Base-by-base conservation (phyloP, 2,329 filamentous ascomycete species). In the Fusarium kyushuense region DNA sequence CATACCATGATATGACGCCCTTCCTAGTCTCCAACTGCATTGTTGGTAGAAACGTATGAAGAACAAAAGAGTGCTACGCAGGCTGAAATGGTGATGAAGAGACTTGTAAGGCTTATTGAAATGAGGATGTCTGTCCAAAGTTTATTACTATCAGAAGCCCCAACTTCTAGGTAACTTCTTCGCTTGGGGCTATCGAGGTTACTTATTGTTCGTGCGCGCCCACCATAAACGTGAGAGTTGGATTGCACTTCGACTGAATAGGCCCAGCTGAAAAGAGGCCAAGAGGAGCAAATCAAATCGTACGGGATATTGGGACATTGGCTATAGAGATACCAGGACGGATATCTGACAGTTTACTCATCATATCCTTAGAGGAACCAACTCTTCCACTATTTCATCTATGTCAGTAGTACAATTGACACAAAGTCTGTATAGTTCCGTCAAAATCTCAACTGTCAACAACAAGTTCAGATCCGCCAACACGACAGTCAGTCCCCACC, bases 291-390 rank as follows among this genome's bases (percentile, higher is more conserved):
- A 17, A 10, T 9, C 16, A 17, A 17, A 17, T 17, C 7, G 1
- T 17, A 8, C 4, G 10, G 8, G 17, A 10, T 17, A 16, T 8
- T 17, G 32, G 23, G 16, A 35, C 1, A 9, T 35, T n/a, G 6
- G 5, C 10, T 5, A 25, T 35, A 35, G 4, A 10, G 2, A 35
- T 9, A 9, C 5, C 8, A 35, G 4, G 8, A 35, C 32, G 16
- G 7, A n/a, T 35, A 16, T 3, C 7, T 5, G 32, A 35, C 5
- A 10, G 0, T 7, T 2, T 2, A 17, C 16, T 16, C 1, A n/a
- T 16, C 16, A 17, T 35, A 4, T 35, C 10, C 17, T 7, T 35
- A 2, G 32, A 17, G 10, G 16, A 7, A 17, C 10, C 16, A 13
- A 9, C 14, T 7, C 13, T 35, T 17, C 3, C 10, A 4, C 10